Conservation (phyloP, 495 filamentous ascomycete species). For the Xylaria bambusicola region DNA sequence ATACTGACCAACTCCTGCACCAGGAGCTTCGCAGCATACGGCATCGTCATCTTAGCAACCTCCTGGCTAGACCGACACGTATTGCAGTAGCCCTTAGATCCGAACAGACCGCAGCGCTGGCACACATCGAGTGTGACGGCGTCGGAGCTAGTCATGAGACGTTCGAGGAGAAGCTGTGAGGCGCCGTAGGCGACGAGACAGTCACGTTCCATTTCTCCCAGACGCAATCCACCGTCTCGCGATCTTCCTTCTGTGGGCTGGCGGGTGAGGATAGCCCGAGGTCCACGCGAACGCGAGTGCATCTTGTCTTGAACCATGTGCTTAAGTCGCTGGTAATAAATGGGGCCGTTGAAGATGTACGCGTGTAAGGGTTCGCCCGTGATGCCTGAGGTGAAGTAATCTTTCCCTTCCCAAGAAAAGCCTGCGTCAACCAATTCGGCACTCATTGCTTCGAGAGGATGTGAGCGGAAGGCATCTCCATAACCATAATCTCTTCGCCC, state of each 20-base stretch:
- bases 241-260: constrained; percentile 97
- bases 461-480: constrained; percentile 93
- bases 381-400: constrained; percentile 92
- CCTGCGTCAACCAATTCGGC: constrained; percentile 80
- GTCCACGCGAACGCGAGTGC: constrained; percentile 90
- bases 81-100: constrained; percentile 89
- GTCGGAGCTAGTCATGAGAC: constrained; percentile 92
- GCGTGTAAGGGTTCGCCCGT: constrained; percentile 91
- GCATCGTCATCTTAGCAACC: constrained; percentile 89
- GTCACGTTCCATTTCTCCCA: constrained; percentile 99
- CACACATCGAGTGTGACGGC: constrained; percentile 90
- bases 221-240: constrained; percentile 84
- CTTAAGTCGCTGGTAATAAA: constrained; percentile 99
- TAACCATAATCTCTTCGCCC: constrained; percentile 76
- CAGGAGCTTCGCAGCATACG: constrained; percentile 97
- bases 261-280: constrained; percentile 86
- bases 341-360: constrained; percentile 97
- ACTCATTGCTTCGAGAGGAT: constrained; percentile 87
- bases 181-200: constrained; percentile 96
- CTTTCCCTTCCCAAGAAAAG: constrained; percentile 94
- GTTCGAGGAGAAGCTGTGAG: constrained; percentile 86
- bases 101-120: constrained; percentile 89
- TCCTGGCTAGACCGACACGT: constrained; percentile 79
- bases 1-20: constrained; percentile 97
- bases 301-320: constrained; percentile 99